phyloP scores from a whole-genome alignment of 1,139 yeast species.

The Saccharomyces uvarum region DNA sequence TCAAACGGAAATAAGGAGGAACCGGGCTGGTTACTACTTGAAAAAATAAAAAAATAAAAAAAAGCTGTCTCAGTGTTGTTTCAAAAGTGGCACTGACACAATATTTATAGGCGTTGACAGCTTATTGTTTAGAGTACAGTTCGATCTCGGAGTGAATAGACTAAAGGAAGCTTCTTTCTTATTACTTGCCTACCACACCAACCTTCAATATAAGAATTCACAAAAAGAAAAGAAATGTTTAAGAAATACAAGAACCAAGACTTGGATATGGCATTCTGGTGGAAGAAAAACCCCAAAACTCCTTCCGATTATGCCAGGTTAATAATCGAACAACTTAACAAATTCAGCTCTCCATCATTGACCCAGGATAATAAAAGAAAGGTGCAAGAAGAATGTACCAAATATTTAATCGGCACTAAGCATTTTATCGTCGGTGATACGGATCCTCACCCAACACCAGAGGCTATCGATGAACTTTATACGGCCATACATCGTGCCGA shows the following conservation, averaged over 20 bases:
- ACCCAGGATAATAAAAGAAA: constrained; percentile 46
- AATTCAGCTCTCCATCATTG: constrained; percentile 34
- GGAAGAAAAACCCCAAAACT: constrained; percentile 86
- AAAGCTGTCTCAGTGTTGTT: background rate
- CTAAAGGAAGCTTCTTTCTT: background rate
- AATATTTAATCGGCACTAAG: constrained; percentile 61
- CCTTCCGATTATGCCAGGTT: constrained; percentile 77
- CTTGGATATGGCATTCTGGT: constrained; percentile 70
- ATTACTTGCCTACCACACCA: background rate
- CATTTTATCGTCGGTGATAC: constrained; percentile 67
- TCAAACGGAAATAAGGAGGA: background rate
- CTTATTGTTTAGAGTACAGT: background rate
- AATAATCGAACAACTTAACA: constrained; percentile 62
- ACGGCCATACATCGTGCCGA: constrained; percentile 45
- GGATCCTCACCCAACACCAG: constrained; percentile 63
- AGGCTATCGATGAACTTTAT: constrained; percentile 54
- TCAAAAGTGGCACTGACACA: background rate
- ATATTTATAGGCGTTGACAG: background rate
- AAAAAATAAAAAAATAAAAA: background rate
- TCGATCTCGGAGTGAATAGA: background rate
- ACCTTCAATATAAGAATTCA: background rate
- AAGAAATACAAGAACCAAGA: constrained; percentile 29
- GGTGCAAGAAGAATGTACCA: constrained; percentile 68
- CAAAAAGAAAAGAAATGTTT: constrained; percentile 14
- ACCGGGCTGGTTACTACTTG: background rate